A percentile compares a stretch with the other conserved stretches of the same genome.
Conservation (phyloP, 192 early-diverging fungal species). For the Phlyctochytrium arcticum region DNA sequence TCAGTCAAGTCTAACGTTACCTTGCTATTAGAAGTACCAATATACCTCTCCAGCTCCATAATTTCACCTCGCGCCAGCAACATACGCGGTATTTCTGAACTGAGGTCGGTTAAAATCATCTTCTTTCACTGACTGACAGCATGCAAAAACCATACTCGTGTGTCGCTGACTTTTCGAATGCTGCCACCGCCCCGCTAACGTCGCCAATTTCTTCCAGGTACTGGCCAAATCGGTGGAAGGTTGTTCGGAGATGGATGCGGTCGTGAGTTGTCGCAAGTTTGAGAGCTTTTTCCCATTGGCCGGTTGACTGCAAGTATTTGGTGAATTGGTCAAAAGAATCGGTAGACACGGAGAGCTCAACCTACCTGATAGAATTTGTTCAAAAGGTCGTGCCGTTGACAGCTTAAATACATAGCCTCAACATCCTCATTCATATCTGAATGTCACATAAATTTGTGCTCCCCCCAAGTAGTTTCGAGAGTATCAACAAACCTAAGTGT, state of each 20-base stretch:
- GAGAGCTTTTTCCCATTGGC: slow-evolving; percentile 45
- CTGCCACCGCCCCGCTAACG: slow-evolving; percentile 44
- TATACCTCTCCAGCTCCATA: slow-evolving; percentile 34
- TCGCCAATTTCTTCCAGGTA: slow-evolving; percentile 46
- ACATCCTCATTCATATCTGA: slow-evolving; percentile 42
- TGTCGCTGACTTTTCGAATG: slow-evolving; percentile 42
- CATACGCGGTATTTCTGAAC: slow-evolving; percentile 33
- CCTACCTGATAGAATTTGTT: slow-evolving; percentile 42
- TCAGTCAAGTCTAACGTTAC: not conserved
- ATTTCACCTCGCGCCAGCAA: slow-evolving; percentile 19
- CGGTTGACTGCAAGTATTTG: slow-evolving; percentile 2
- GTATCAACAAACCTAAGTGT: not conserved
- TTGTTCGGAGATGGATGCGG: slow-evolving; percentile 37
- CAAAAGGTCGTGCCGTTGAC: slow-evolving; percentile 34
- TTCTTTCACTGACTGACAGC: not conserved
- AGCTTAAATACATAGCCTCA: slow-evolving; percentile 23
- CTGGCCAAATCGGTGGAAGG: slow-evolving; percentile 45
- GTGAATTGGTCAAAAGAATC: not conserved
- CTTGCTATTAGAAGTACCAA: not conserved
- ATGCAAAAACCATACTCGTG: not conserved
- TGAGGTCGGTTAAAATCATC: not conserved
- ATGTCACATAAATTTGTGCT: not conserved
- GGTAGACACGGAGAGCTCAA: not conserved
- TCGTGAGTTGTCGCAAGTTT: slow-evolving; percentile 39
- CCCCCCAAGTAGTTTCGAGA: not conserved